A percentile compares a stretch with the other conserved stretches of the same genome.
phyloP scores from a whole-genome alignment of 306 rosid species.

The Trifolium subterraneum region DNA sequence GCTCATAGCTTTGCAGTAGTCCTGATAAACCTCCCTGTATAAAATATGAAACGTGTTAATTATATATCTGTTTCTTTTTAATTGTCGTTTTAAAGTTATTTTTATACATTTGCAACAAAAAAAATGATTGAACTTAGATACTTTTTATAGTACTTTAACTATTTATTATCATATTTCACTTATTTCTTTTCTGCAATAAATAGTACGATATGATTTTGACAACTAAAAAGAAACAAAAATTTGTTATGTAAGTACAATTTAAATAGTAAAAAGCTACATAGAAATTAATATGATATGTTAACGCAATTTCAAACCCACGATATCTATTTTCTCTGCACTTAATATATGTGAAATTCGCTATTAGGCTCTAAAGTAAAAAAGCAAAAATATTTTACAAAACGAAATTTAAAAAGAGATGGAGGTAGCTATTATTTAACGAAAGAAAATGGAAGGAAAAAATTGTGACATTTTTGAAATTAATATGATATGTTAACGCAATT shows the following conservation, averaged over 20 bases:
- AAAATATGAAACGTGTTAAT: neutral
- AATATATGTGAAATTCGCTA: too few relatives aligned
- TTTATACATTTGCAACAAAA: too few relatives aligned
- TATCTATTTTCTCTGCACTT: too few relatives aligned
- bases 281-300: neutral
- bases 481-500: neutral
- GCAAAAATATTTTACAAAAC: too few relatives aligned
- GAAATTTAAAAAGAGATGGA: too few relatives aligned
- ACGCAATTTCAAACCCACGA: neutral
- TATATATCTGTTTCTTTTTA: neutral
- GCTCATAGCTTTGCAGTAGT: slow-evolving; percentile 86
- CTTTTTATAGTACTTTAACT: too few relatives aligned
- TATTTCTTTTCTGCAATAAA: neutral
- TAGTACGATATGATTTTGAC: neutral
- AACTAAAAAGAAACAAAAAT: neutral
- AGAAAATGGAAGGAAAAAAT: neutral
- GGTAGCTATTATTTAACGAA: neutral
- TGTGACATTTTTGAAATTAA: neutral
- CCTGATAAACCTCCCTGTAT: slow-evolving; percentile 72
- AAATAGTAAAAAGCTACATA: too few relatives aligned
- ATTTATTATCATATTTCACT: too few relatives aligned
- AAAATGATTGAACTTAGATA: neutral
- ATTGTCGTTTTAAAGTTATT: too few relatives aligned
- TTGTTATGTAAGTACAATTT: too few relatives aligned
- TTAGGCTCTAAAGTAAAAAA: too few relatives aligned